Percentiles rank a stretch among this genome's conserved stretches.
These are phyloP conservation scores for Suhomyces kilbournensis DNA, from an alignment of 805 yeast species.

Conservation along the genomic window DNA sequence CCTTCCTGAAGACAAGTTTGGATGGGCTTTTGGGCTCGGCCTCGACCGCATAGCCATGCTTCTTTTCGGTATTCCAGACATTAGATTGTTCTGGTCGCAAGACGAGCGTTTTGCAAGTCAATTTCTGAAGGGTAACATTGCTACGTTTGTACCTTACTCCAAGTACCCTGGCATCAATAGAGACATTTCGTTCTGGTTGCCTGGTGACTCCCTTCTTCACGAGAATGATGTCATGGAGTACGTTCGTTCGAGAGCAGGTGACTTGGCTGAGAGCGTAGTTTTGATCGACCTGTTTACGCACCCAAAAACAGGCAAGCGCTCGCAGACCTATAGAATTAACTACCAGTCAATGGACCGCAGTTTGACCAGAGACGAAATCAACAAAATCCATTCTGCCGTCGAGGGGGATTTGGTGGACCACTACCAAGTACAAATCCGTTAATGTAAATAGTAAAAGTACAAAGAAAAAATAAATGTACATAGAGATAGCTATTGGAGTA, in stretches of 20 bases:
- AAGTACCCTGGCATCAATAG: slow-evolving; percentile 83
- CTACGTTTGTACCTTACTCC: slow-evolving; percentile 82
- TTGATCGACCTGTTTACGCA: slow-evolving; percentile 80
- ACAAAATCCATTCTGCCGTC: slow-evolving; percentile 64
- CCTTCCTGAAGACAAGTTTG: slow-evolving; percentile 55
- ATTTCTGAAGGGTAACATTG: slow-evolving; percentile 61
- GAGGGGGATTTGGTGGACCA: slow-evolving; percentile 51
- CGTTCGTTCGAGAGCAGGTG: slow-evolving; percentile 81
- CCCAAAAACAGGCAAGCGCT: slow-evolving; percentile 72
- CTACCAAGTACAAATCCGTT: slow-evolving; percentile 57
- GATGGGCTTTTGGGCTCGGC: slow-evolving; percentile 99
- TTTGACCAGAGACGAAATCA: slow-evolving; percentile 81
- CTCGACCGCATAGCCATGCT: slow-evolving; percentile 95
- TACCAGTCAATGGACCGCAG: slow-evolving; percentile 96
- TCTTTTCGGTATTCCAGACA: slow-evolving; percentile 92
- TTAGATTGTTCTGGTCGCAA: slow-evolving; percentile 84
- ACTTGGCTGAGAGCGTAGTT: slow-evolving; percentile 81
- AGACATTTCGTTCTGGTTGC: slow-evolving; percentile 92
- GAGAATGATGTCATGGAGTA: slow-evolving; percentile 93
- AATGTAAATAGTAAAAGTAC: slow-evolving; percentile 6
- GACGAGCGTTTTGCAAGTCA: slow-evolving; percentile 77
- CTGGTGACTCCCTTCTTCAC: slow-evolving; percentile 51
- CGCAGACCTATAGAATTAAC: slow-evolving; percentile 85
- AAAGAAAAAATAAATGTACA: neutral
- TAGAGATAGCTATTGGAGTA: neutral